Evolutionary conservation across 2,329 filamentous ascomycete genomes (phyloP).

Genomic region (Xylariaceae sp.): DNA sequence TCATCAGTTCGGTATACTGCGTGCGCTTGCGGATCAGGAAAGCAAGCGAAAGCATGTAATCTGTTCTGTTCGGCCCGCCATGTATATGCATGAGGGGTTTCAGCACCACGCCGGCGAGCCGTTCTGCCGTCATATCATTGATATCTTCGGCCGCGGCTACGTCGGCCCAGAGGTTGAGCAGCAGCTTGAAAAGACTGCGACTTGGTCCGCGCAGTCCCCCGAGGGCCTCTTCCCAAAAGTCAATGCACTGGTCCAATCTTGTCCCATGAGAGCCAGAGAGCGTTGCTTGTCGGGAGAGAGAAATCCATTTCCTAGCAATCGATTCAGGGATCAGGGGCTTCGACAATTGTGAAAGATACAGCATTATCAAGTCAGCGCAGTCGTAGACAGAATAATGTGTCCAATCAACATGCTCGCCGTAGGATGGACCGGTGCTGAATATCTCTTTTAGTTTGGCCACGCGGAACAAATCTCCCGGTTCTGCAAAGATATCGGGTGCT

Average conservation of each 20-base stretch:
- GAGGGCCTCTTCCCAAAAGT: constrained; percentile 45
- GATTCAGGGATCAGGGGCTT: constrained; percentile 37
- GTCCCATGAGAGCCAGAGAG: constrained; percentile 31
- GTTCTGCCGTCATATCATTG: constrained; percentile 43
- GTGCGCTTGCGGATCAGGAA: constrained; percentile 41
- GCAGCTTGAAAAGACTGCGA: constrained; percentile 38
- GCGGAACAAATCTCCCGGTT: constrained; percentile 30
- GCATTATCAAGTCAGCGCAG: constrained; percentile 38
- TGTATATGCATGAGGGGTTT: constrained; percentile 38
- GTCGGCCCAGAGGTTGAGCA: constrained; percentile 42
- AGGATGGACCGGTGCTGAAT: constrained; percentile 34
- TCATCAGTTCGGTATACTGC: constrained; percentile 37
- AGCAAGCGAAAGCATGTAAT: constrained; percentile 40
- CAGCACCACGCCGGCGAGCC: constrained; percentile 36
- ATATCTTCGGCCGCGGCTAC: constrained; percentile 35
- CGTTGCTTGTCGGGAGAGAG: constrained; percentile 38
- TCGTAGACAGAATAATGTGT: constrained; percentile 36
- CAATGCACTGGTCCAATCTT: constrained; percentile 39
- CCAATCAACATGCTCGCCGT: constrained; percentile 38
- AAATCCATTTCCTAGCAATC: constrained; percentile 38
- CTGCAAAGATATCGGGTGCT: constrained; percentile 37
- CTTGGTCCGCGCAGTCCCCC: constrained; percentile 35
- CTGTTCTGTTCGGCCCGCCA: constrained; percentile 32
- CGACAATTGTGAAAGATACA: constrained; percentile 38
- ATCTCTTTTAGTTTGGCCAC: constrained; percentile 35